A percentile compares a stretch with the other conserved stretches of the same genome.
These are phyloP conservation scores for Ceratocystis smalleyi DNA, from an alignment of 2,329 filamentous ascomycete species.

Conservation along the genomic window DNA sequence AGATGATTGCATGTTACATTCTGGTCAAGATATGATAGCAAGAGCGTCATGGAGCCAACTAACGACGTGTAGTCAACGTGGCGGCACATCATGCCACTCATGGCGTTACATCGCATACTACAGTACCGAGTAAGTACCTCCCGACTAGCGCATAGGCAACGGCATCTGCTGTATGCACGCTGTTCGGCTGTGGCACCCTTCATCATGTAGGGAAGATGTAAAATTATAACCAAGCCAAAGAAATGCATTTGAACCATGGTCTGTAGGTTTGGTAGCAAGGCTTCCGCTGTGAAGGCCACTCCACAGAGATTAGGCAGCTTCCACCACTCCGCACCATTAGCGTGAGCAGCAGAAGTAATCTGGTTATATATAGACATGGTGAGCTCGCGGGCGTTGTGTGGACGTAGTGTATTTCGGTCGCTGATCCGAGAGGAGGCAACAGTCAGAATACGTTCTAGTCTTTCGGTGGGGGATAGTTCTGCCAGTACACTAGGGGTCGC, in stretches of 20 bases:
- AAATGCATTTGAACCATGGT: slow-evolving; percentile 36
- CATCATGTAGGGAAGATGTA: slow-evolving; percentile 42
- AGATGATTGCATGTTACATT: neutral
- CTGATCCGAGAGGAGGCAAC: slow-evolving; percentile 31
- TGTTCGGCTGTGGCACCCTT: slow-evolving; percentile 25
- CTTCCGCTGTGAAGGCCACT: slow-evolving; percentile 29
- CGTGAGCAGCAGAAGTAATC: slow-evolving; percentile 29
- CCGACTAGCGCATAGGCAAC: slow-evolving; percentile 34
- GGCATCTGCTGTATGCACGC: slow-evolving; percentile 33
- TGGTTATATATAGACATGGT: slow-evolving; percentile 33
- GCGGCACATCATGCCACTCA: slow-evolving; percentile 28
- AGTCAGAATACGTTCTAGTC: slow-evolving; percentile 31
- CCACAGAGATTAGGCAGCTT: slow-evolving; percentile 23
- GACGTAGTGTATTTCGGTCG: slow-evolving; percentile 27
- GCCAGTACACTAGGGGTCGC: slow-evolving; percentile 21
- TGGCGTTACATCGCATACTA: slow-evolving; percentile 30
- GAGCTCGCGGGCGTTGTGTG: slow-evolving; percentile 25
- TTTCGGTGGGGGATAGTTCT: slow-evolving; percentile 27
- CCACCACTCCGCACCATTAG: slow-evolving; percentile 36
- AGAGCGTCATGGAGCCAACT: slow-evolving; percentile 35
- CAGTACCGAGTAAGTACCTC: slow-evolving; percentile 35
- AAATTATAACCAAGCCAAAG: slow-evolving; percentile 34
- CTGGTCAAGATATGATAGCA: slow-evolving; percentile 34
- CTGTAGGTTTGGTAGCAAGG: slow-evolving; percentile 30
- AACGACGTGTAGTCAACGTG: slow-evolving; percentile 38